Evolutionary conservation across 2,329 filamentous ascomycete species (phyloP), one percentile per base, ranked within the genome.

Genomic region (Fusarium camptoceras): DNA sequence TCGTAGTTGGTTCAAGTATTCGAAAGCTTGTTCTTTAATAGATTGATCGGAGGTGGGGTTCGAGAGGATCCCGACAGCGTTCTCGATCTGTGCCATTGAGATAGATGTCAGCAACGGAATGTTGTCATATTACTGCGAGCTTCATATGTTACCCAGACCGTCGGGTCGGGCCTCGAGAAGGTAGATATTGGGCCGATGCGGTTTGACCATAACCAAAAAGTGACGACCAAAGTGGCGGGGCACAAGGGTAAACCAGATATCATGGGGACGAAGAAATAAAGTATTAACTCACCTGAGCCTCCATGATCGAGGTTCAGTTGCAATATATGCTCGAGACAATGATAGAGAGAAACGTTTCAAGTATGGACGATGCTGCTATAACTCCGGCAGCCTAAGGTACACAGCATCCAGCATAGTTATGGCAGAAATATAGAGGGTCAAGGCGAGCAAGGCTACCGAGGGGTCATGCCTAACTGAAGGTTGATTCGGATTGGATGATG

Each of bases 11-110:
- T 89, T 86, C 54, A 92, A 85, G 80, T 92, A 97, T 57, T 94
- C 89, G 79, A 93, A 92, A 72, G 95, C 94, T 84, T 97, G 94
- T 65, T 84, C 82, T 82, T 95, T 94, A 77, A 97, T 86, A 72
- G 85, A 82, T 76, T 88, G 89, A 81, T 94, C 89, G 75, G 94
- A 92, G 76, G 87, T 83, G 64, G 93, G 93, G 81, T 95, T 91
- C 84, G 91, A 96, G 81, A 94, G 93, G 83, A 98, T 97, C 81
- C 96, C 90, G 83, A 98, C 96, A 81, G 96, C 96, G 84, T 93
- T 95, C 83, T 96, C 92, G 81, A 98, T 91, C 93, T 98, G 77
- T 25, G 53, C 51, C 50, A 43, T 50, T 64, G 31, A 68, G 73
- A 46, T 22, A 39, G 44, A 54, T 27, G 60, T 71, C 56, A 71